These are phyloP conservation scores for Acaromyces ingoldii DNA, from an alignment of 1,284 basidiomycete genomes.

Conservation along the genomic window DNA sequence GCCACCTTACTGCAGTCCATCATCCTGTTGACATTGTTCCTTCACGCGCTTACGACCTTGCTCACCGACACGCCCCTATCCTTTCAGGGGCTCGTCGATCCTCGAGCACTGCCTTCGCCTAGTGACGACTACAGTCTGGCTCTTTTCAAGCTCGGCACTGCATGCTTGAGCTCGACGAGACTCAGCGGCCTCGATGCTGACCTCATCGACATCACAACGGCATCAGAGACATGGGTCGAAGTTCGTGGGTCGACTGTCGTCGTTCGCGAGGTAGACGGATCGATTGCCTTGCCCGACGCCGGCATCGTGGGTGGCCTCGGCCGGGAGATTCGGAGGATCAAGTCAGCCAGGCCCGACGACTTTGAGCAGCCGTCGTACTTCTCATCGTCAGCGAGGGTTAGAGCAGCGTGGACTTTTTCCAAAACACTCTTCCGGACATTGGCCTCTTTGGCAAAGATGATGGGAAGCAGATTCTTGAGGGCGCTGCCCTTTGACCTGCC, in stretches of 20 bases:
- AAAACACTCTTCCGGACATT: not conserved
- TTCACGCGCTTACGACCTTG: constrained; percentile 41
- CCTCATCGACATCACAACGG: constrained; percentile 24
- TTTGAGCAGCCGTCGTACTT: not conserved
- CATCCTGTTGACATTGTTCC: constrained; percentile 28
- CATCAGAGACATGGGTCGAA: constrained; percentile 38
- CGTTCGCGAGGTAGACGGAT: not conserved
- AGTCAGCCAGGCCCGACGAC: not conserved
- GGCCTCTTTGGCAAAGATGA: not conserved
- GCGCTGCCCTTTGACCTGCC: constrained; percentile 11
- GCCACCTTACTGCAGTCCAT: constrained; percentile 8
- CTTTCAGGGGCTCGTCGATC: not conserved
- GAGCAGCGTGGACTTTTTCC: not conserved
- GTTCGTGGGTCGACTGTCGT: constrained; percentile 13
- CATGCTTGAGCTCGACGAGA: constrained; percentile 43
- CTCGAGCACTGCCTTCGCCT: constrained; percentile 17
- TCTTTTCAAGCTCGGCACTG: constrained; percentile 42
- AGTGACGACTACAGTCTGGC: constrained; percentile 43
- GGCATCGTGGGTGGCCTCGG: not conserved
- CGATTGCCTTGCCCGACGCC: not conserved
- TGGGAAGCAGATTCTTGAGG: constrained; percentile 6
- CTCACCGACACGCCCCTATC: constrained; percentile 23
- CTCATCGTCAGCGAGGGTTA: not conserved
- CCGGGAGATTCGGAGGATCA: not conserved
- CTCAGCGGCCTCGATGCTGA: constrained; percentile 36